A percentile compares a stretch with the other conserved stretches of the same genome.
phyloP scores from a whole-genome alignment of 2,329 filamentous ascomycete species.

The Neofusicoccum sp. region DNA sequence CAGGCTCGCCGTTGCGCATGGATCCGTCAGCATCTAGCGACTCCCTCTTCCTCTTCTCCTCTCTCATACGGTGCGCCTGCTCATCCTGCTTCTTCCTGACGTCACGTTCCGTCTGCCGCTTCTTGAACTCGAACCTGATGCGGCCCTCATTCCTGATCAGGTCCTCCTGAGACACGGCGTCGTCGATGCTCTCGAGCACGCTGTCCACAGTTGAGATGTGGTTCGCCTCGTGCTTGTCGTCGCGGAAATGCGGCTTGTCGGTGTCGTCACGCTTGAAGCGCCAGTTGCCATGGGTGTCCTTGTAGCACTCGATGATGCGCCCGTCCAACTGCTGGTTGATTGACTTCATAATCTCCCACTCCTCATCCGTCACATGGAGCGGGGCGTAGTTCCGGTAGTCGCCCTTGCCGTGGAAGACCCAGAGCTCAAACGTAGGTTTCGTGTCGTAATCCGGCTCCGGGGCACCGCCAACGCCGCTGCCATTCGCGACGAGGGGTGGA shows the following conservation, averaged over 20 bases:
- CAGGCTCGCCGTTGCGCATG: background rate
- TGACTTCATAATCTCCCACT: constrained; percentile 81
- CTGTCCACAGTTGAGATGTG: constrained; percentile 80
- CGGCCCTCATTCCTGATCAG: constrained; percentile 65
- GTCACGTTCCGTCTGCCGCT: constrained; percentile 44
- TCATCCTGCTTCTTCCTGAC: constrained; percentile 20
- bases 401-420: constrained; percentile 64
- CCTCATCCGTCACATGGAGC: constrained; percentile 53
- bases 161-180: constrained; percentile 80
- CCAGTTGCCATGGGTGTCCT: constrained; percentile 75
- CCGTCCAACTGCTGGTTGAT: constrained; percentile 76
- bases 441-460: constrained; percentile 77
- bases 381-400: constrained; percentile 51
- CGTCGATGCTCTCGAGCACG: constrained; percentile 85
- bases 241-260: constrained; percentile 71
- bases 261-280: constrained; percentile 59
- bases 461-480: constrained; percentile 50
- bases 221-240: constrained; percentile 90
- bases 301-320: constrained; percentile 84
- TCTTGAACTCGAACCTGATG: constrained; percentile 83
- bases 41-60: constrained; percentile 23
- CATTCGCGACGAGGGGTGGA: constrained; percentile 65
- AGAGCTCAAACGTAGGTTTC: constrained; percentile 70
- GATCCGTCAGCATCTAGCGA: background rate
- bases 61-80: constrained; percentile 19